A percentile compares a stretch with the other conserved stretches of the same genome.
Evolutionary conservation across 768 basidiomycete species (phyloP).

Genomic region (Russula foetens): DNA sequence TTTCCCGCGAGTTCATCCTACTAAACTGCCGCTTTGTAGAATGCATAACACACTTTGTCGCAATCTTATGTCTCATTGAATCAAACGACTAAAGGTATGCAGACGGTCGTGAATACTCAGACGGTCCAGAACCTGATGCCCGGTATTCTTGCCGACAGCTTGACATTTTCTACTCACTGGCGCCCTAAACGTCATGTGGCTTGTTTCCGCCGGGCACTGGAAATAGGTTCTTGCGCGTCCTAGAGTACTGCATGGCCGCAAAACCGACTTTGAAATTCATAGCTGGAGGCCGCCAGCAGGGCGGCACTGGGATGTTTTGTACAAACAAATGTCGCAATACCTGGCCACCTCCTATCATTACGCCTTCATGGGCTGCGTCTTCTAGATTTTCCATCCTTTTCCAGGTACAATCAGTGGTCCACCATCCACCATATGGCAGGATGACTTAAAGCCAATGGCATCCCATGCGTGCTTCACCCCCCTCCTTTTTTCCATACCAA

Average conservation of each 20-base stretch:
- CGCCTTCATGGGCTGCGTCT: background rate
- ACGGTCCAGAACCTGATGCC: background rate
- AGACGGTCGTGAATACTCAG: too few relatives aligned
- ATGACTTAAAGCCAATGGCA: background rate
- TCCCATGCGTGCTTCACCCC: background rate
- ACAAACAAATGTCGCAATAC: conserved; percentile 3
- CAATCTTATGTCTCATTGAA: too few relatives aligned
- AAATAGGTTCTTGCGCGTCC: background rate
- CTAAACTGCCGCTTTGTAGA: too few relatives aligned
- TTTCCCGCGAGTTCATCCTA: too few relatives aligned
- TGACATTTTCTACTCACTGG: background rate
- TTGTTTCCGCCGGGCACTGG: background rate
- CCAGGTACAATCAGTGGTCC: background rate
- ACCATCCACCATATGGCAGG: background rate
- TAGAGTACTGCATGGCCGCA: background rate
- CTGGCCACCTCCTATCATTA: too few relatives aligned
- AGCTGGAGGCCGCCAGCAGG: background rate
- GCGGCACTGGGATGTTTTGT: background rate
- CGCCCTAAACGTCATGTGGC: conserved; percentile 10
- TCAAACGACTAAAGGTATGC: too few relatives aligned
- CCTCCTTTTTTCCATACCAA: too few relatives aligned
- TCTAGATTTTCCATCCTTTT: conserved; percentile 4
- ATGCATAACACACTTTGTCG: too few relatives aligned
- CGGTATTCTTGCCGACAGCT: background rate
- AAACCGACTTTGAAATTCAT: background rate